Percentiles rank a stretch among this genome's conserved stretches.
These are phyloP conservation scores for Amphicarpaea edgeworthii DNA, from an alignment of 306 rosid species.

Conservation along the genomic window DNA sequence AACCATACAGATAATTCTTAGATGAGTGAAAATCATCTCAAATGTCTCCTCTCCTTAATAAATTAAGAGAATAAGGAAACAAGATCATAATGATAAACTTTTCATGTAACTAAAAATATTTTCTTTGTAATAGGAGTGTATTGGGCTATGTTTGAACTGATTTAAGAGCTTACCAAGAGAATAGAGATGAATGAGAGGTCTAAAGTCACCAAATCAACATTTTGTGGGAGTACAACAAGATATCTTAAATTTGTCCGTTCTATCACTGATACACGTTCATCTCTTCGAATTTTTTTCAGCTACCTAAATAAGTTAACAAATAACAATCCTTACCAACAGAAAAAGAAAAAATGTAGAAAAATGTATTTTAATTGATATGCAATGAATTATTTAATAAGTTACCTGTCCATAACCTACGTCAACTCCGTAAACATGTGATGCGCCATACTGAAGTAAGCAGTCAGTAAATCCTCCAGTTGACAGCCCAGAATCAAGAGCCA, in stretches of 20 bases:
- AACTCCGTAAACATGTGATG: conserved; percentile 87
- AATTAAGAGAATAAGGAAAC: conserved; percentile 13
- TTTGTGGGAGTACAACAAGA: conserved; percentile 83
- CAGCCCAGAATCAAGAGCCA: conserved; percentile 94
- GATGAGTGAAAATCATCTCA: conserved; percentile 15
- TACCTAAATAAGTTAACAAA: conserved; percentile 63
- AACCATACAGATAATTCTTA: not conserved
- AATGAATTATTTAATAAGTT: conserved; percentile 17
- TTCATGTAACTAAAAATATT: conserved; percentile 8
- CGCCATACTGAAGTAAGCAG: conserved; percentile 93
- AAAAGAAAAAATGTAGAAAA: no score
- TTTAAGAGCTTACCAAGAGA: conserved; percentile 73
- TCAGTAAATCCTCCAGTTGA: conserved; percentile 98
- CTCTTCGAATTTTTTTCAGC: conserved; percentile 83
- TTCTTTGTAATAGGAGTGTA: not conserved
- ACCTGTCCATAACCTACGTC: conserved; percentile 99
- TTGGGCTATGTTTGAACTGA: not conserved
- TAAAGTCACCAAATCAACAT: conserved; percentile 89
- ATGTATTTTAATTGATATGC: no score
- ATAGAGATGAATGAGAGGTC: conserved; percentile 97
- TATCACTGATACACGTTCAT: conserved; percentile 83
- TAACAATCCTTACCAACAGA: not conserved
- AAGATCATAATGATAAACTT: not conserved
- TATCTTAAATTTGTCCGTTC: conserved; percentile 92
- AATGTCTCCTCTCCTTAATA: conserved; percentile 3